Evolutionary conservation across 306 rosid genomes (phyloP).

Genomic region (Castanea sativa): DNA sequence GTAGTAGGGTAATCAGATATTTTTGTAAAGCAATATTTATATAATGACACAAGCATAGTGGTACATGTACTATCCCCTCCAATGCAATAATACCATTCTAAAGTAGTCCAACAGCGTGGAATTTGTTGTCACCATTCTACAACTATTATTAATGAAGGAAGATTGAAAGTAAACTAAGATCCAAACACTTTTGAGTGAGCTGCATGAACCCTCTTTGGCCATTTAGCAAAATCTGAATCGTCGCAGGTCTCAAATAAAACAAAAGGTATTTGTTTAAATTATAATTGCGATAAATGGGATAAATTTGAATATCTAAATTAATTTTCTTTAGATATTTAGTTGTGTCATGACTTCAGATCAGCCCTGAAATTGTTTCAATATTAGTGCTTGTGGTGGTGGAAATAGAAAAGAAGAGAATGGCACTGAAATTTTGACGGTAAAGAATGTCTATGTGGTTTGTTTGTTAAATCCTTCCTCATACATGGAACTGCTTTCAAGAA

Average conservation of each 20-base stretch:
- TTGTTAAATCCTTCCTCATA: background rate
- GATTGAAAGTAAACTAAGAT: background rate
- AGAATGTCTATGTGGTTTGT: background rate
- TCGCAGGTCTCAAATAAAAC: background rate
- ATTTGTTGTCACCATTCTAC: background rate
- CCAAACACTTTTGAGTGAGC: background rate
- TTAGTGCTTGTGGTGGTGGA: too few relatives aligned
- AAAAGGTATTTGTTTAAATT: background rate
- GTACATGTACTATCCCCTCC: background rate
- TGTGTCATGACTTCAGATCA: background rate
- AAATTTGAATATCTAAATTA: background rate
- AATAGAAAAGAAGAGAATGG: background rate
- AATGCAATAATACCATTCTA: background rate
- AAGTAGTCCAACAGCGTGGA: background rate
- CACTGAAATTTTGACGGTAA: background rate
- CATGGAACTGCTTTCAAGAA: background rate
- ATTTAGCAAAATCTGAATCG: background rate
- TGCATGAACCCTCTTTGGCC: background rate
- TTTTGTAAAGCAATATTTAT: background rate
- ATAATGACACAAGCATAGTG: background rate
- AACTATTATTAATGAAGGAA: background rate
- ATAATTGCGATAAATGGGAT: background rate
- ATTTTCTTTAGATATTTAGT: background rate
- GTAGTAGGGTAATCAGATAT: background rate
- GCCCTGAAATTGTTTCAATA: too few relatives aligned